Evolutionary conservation across 257 asterid genomes (phyloP).

Genomic region (Capsicum pubescens): DNA sequence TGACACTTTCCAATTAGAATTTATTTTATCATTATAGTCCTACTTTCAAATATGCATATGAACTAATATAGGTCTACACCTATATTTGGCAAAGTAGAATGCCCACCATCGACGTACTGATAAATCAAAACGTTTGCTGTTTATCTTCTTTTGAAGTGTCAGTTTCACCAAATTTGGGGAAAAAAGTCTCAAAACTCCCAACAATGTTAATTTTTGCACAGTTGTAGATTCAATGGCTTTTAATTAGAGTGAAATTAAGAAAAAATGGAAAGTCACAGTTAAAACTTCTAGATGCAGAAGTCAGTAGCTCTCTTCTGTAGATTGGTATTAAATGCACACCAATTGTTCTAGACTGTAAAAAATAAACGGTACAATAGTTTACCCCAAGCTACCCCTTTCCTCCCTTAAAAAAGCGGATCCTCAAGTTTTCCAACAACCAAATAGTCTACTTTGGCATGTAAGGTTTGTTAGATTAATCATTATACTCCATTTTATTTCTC

Average conservation of each 20-base stretch:
- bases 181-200: neutral
- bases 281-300: too few species aligned
- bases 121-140: neutral
- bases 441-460: neutral
- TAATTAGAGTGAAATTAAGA: neutral
- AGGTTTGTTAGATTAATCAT: neutral
- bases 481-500: constrained; percentile 22
- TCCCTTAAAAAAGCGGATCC: constrained; percentile 4
- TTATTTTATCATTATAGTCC: neutral
- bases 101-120: neutral
- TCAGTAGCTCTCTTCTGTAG: neutral
- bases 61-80: neutral
- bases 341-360: neutral
- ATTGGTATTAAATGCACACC: neutral
- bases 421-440: constrained; percentile 15
- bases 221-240: neutral
- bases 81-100: neutral
- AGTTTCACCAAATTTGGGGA: neutral
- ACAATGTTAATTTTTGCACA: neutral
- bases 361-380: neutral
- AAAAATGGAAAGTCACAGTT: neutral
- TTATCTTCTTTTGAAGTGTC: neutral
- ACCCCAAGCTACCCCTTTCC: neutral
- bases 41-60: neutral
- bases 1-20: neutral